phyloP scores from a whole-genome alignment of 805 yeast genomes.

The Tetrapisispora nanseiensis region DNA sequence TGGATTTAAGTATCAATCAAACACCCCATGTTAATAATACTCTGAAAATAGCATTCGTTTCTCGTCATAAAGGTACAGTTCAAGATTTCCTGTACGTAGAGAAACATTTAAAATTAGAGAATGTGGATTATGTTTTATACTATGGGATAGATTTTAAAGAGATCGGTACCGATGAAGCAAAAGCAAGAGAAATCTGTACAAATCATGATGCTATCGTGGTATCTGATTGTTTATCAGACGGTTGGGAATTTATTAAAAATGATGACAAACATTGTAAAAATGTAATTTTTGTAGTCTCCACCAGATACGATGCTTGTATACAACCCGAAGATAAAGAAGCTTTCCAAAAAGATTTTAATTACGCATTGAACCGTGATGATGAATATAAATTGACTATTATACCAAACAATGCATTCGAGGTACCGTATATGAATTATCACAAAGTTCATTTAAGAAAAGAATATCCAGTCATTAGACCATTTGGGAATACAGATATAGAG shows the following conservation, averaged over 20 bases:
- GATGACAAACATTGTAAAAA: slow-evolving; percentile 5
- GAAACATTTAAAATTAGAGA: slow-evolving; percentile 4
- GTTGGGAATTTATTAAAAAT: slow-evolving; percentile 8
- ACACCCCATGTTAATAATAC: background rate
- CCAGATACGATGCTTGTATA: slow-evolving; percentile 5
- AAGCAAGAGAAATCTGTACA: slow-evolving; percentile 5
- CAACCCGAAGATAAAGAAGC: background rate
- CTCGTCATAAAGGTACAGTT: slow-evolving; percentile 8
- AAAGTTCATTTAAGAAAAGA: slow-evolving; percentile 3
- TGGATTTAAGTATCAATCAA: background rate
- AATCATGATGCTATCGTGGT: slow-evolving; percentile 6
- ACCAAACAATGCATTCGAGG: slow-evolving; percentile 6
- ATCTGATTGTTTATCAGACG: slow-evolving; percentile 8
- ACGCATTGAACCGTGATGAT: slow-evolving; percentile 7
- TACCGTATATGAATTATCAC: slow-evolving; percentile 2
- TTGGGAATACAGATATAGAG: slow-evolving; percentile 5
- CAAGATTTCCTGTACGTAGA: slow-evolving; percentile 7
- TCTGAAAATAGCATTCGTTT: slow-evolving; percentile 6
- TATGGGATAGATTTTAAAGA: background rate
- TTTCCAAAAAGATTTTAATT: slow-evolving; percentile 5
- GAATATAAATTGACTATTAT: slow-evolving; percentile 4
- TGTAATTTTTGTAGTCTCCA: slow-evolving; percentile 6
- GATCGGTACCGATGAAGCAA: background rate
- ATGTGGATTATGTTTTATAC: slow-evolving; percentile 6
- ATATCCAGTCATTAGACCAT: slow-evolving; percentile 7